Evolutionary conservation across 2,329 filamentous ascomycete species (phyloP).

Genomic region (Cercospora sp.): DNA sequence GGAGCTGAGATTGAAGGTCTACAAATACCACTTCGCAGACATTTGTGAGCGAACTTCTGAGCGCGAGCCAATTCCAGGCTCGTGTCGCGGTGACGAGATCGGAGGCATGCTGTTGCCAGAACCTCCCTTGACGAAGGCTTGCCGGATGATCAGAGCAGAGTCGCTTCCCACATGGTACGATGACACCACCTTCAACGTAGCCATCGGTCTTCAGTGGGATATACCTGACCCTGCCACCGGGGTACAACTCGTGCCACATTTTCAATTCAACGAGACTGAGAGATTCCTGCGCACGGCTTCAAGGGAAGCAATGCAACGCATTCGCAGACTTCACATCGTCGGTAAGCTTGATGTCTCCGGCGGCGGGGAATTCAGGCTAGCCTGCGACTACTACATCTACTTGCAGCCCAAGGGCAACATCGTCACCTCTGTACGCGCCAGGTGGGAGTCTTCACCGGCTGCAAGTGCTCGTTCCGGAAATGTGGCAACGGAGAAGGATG

Average conservation of each 20-base stretch:
- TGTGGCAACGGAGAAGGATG: neutral
- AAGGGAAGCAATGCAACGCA: neutral
- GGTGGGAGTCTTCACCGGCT: neutral
- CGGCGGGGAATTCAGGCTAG: neutral
- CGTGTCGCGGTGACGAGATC: neutral
- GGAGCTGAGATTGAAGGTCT: neutral
- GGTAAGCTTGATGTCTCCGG: neutral
- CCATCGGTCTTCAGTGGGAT: neutral
- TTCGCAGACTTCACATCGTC: neutral
- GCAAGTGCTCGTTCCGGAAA: neutral
- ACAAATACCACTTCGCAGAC: conserved; percentile 2
- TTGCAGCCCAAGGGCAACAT: neutral
- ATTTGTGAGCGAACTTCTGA: conserved; percentile 1
- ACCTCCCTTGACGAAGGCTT: neutral
- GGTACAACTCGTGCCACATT: neutral
- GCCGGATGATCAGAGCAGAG: neutral
- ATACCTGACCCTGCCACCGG: neutral
- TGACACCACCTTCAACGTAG: neutral
- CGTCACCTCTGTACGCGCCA: neutral
- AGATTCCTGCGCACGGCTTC: conserved; percentile 1
- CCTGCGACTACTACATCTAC: conserved; percentile 1
- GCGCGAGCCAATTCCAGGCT: neutral
- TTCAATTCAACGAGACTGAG: conserved; percentile 1
- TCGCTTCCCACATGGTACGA: neutral
- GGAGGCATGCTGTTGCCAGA: neutral